A percentile compares a stretch with the other conserved stretches of the same genome.
These are phyloP conservation scores for Phytophthora podocarpi DNA, from an alignment of 352 stramenopile species.

Conservation along the genomic window DNA sequence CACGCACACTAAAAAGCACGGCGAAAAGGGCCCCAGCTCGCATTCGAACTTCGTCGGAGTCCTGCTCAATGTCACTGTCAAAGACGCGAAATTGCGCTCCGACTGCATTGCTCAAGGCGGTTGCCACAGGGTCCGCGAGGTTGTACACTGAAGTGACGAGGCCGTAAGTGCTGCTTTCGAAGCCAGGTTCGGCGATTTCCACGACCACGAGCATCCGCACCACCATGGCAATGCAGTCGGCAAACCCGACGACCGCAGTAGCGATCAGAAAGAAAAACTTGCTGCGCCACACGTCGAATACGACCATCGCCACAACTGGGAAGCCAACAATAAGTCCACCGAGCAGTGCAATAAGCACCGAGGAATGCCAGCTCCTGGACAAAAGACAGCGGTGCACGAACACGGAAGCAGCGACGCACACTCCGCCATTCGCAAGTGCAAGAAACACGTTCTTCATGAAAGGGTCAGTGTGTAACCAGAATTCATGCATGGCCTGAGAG, in stretches of 20 bases:
- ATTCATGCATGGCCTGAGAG: constrained; percentile 57
- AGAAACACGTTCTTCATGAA: constrained; percentile 67
- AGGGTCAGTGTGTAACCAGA: constrained; percentile 69
- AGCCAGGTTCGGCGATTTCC: constrained; percentile 73
- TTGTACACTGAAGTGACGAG: constrained; percentile 83
- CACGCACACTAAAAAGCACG: constrained; percentile 57
- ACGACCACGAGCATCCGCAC: constrained; percentile 80
- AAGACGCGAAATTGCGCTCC: constrained; percentile 62
- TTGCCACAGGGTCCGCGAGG: constrained; percentile 66
- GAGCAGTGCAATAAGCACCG: constrained; percentile 58
- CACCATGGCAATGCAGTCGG: constrained; percentile 74
- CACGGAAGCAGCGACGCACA: constrained; percentile 61
- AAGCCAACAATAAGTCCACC: constrained; percentile 43
- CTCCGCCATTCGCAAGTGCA: constrained; percentile 46
- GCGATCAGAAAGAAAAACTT: constrained; percentile 70
- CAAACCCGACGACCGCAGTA: constrained; percentile 57
- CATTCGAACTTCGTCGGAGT: constrained; percentile 58
- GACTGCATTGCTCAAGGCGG: constrained; percentile 60
- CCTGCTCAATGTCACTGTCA: constrained; percentile 57
- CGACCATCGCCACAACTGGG: constrained; percentile 45
- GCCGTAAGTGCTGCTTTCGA: constrained; percentile 81
- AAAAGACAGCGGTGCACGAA: constrained; percentile 63
- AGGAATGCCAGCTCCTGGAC: constrained; percentile 63
- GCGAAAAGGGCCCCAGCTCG: constrained; percentile 59
- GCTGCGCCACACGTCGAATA: constrained; percentile 66